Percentiles rank a stretch among this genome's conserved stretches.
phyloP scores from a whole-genome alignment of 345 rosid genomes.

The Noccaea caerulescens region DNA sequence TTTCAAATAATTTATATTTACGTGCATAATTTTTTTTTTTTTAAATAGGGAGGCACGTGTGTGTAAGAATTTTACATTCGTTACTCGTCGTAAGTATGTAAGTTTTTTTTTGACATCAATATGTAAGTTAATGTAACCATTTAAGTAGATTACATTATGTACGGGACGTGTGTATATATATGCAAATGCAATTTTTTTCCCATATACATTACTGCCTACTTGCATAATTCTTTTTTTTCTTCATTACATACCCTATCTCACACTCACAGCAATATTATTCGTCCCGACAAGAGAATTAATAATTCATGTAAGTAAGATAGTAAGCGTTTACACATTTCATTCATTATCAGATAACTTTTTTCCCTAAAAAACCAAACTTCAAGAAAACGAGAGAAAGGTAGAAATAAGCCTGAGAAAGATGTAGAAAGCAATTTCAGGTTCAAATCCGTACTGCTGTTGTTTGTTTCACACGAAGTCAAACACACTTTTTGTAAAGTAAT shows the following conservation, averaged over 20 bases:
- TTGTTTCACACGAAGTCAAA: constrained; percentile 25
- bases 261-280: neutral
- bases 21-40: neutral
- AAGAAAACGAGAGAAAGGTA: constrained; percentile 24
- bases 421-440: constrained; percentile 22
- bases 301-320: neutral
- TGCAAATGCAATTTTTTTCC: neutral
- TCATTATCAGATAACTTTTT: neutral
- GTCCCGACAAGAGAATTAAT: constrained; percentile 2
- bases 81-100: neutral
- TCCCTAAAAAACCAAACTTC: neutral
- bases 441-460: constrained; percentile 29
- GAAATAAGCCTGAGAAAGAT: constrained; percentile 26
- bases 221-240: too few relatives aligned
- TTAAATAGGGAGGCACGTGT: neutral
- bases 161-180: neutral
- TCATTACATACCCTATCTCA: neutral
- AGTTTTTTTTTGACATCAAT: too few relatives aligned
- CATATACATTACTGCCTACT: neutral
- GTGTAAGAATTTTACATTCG: neutral
- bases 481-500: constrained; percentile 17
- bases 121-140: neutral
- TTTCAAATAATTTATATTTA: too few relatives aligned
- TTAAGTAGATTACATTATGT: neutral
- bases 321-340: constrained; percentile 4